Conservation (phyloP, 2,329 filamentous ascomycete species). For the Beauveria scarabaeidicola region DNA sequence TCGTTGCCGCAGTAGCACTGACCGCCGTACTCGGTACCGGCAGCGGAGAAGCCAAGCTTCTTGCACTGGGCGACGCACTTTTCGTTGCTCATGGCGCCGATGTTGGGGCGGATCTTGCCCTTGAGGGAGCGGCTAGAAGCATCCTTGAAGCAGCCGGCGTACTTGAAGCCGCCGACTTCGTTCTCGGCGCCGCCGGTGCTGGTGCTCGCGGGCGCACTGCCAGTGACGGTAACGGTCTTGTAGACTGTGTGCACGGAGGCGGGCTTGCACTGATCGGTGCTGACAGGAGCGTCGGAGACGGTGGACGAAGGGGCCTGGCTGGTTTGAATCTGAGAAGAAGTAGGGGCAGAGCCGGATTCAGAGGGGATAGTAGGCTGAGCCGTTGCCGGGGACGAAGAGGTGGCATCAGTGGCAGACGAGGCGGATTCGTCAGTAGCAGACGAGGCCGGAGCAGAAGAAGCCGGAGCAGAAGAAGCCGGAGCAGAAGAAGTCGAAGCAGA, state of each 20-base stretch:
- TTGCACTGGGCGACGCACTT: conserved; percentile 43
- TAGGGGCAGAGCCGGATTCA: neutral
- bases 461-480: neutral
- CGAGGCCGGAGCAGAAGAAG: neutral
- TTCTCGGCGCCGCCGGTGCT: conserved; percentile 11
- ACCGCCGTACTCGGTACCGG: conserved; percentile 42
- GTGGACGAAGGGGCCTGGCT: conserved; percentile 15
- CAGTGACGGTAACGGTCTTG: conserved; percentile 38
- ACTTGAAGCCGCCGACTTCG: conserved; percentile 25
- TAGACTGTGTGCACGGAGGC: conserved; percentile 31
- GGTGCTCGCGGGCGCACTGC: conserved; percentile 15
- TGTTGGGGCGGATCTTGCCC: conserved; percentile 30
- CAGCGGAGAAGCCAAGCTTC: conserved; percentile 31
- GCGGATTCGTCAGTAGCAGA: neutral
- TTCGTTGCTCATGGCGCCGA: conserved; percentile 34
- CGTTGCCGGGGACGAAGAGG: neutral
- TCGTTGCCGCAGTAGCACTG: conserved; percentile 45
- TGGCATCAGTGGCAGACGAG: neutral
- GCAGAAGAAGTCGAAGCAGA: neutral
- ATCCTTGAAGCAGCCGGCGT: conserved; percentile 37
- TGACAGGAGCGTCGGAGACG: conserved; percentile 12
- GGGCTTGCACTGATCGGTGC: conserved; percentile 16
- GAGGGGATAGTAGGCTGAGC: conserved; percentile 2
- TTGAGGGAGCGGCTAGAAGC: conserved; percentile 28
- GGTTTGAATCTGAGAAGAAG: neutral